Conservation (phyloP, 2,329 filamentous ascomycete species). For the Lachnellula arida region DNA sequence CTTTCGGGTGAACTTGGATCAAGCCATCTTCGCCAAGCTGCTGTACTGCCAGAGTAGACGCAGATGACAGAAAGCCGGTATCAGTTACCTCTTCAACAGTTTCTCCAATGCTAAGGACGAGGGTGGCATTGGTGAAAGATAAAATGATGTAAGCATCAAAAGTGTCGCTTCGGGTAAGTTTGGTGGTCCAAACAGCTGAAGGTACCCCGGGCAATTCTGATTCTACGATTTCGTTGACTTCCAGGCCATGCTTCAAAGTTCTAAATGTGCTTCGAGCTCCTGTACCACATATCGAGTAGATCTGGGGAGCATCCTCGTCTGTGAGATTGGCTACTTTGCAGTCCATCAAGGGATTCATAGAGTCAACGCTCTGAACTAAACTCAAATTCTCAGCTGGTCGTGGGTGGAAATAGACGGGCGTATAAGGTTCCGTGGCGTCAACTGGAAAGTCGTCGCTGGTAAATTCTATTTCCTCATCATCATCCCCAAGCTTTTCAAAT, state of each 20-base stretch:
- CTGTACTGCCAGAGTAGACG: constrained; percentile 86
- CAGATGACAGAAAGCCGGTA: constrained; percentile 83
- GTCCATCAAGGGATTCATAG: constrained; percentile 86
- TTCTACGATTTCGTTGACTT: constrained; percentile 93
- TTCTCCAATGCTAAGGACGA: constrained; percentile 92
- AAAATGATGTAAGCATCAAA: constrained; percentile 96
- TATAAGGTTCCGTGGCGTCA: constrained; percentile 66
- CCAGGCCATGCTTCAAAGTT: constrained; percentile 85
- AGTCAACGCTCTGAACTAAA: constrained; percentile 77
- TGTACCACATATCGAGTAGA: constrained; percentile 87
- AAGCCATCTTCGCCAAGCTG: constrained; percentile 90
- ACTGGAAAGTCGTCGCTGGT: constrained; percentile 76
- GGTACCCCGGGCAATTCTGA: constrained; percentile 87
- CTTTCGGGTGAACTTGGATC: constrained; percentile 93
- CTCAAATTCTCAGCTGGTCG: constrained; percentile 76
- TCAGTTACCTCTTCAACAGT: constrained; percentile 95
- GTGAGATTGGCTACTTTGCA: constrained; percentile 89
- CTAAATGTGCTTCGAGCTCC: constrained; percentile 87
- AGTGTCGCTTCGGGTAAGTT: constrained; percentile 73
- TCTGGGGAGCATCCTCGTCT: constrained; percentile 90
- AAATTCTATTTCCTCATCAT: constrained; percentile 86
- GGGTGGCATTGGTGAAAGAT: constrained; percentile 82
- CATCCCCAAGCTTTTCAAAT: constrained; percentile 94
- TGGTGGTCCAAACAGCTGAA: constrained; percentile 92
- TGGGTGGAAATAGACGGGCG: constrained; percentile 80